Conservation (phyloP, 1,284 basidiomycete species). For the Marasmius sp. region DNA sequence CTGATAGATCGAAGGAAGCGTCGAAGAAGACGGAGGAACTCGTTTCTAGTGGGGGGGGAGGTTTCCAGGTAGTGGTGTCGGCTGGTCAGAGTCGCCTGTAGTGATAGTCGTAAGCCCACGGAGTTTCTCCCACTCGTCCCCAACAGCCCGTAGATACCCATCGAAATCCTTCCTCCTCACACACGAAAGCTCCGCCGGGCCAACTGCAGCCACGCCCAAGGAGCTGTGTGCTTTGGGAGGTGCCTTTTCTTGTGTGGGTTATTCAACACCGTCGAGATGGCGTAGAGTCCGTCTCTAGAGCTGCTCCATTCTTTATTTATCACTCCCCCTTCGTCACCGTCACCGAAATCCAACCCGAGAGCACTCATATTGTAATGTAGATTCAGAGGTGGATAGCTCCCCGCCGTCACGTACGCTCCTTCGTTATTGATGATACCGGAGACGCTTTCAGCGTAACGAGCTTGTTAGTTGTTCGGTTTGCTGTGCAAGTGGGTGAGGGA, state of each 20-base stretch:
- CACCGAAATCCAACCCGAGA: too few species aligned
- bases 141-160: conserved; percentile 74
- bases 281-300: too few species aligned
- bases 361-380: conserved; percentile 26
- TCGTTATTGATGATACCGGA: not conserved
- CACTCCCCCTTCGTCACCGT: too few species aligned
- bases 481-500: conserved; percentile 13
- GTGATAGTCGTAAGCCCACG: conserved; percentile 32
- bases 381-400: conserved; percentile 9
- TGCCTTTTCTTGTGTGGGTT: conserved; percentile 77
- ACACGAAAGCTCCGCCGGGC: conserved; percentile 72
- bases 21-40: conserved; percentile 86
- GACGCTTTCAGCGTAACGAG: not conserved
- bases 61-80: conserved; percentile 27
- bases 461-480: not conserved
- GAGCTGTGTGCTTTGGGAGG: conserved; percentile 84
- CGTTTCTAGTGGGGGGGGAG: conserved; percentile 72
- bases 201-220: conserved; percentile 58
- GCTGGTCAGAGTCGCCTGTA: conserved; percentile 14
- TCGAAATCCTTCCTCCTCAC: conserved; percentile 86
- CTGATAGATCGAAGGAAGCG: conserved; percentile 80
- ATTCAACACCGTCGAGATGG: conserved; percentile 42
- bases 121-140: conserved; percentile 77
- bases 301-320: conserved; percentile 72
- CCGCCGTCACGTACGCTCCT: not conserved